These are phyloP conservation scores for Aspergillus eucalypticola DNA, from an alignment of 2,329 filamentous ascomycete genomes.

Conservation along the genomic window DNA sequence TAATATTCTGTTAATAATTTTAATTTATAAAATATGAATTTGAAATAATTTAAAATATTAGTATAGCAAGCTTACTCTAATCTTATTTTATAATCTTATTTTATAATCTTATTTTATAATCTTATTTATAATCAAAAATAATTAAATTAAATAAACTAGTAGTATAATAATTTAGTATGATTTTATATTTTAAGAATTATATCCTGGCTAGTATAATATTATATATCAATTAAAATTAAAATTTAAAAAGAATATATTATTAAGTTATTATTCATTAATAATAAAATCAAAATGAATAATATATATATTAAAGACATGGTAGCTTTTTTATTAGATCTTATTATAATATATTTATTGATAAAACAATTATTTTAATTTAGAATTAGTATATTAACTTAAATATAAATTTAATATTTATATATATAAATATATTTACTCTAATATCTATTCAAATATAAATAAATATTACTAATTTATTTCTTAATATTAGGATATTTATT, in stretches of 20 bases:
- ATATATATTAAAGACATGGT: neutral
- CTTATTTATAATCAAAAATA: neutral
- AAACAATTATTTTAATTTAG: too few relatives aligned
- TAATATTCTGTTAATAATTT: neutral
- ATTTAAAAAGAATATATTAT: neutral
- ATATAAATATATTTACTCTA: neutral
- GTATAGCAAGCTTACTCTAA: neutral
- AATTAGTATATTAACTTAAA: too few relatives aligned
- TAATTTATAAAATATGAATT: neutral
- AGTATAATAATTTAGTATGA: neutral
- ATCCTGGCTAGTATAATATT: neutral
- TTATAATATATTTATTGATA: neutral
- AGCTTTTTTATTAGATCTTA: neutral
- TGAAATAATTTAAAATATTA: neutral
- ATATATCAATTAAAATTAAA: neutral
- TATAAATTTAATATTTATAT: neutral
- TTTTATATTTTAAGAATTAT: neutral
- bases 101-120: too few relatives aligned
- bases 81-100: too few relatives aligned
- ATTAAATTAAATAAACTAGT: accelerated
- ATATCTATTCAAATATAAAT: too few relatives aligned
- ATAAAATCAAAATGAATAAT: neutral
- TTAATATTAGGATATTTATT: neutral
- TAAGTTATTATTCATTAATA: neutral
- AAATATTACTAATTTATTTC: neutral